Conservation (phyloP, 2,329 filamentous ascomycete genomes). For the Pseudogymnoascus sp. region DNA sequence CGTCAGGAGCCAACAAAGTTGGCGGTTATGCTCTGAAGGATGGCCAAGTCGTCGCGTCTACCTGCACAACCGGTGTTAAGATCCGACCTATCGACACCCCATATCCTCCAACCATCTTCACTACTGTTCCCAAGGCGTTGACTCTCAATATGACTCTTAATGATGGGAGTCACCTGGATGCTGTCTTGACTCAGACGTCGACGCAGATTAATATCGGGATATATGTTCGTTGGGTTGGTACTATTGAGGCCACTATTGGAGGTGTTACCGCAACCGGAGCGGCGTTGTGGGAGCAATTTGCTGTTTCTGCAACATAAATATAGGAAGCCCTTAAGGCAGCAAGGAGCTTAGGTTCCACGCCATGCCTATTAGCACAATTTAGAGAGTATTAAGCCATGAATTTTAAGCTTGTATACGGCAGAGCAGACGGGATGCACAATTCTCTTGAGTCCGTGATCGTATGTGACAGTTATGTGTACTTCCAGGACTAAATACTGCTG, state of each 20-base stretch:
- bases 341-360: no score
- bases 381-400: no score
- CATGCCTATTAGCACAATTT: no score
- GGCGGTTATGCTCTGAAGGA: not conserved
- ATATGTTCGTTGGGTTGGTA: slow-evolving; percentile 4
- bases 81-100: not conserved
- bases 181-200: not conserved
- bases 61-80: not conserved
- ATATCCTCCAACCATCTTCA: slow-evolving; percentile 4
- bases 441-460: no score
- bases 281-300: slow-evolving; percentile 5
- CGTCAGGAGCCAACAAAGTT: not conserved
- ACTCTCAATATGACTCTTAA: slow-evolving; percentile 8
- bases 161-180: slow-evolving; percentile 1
- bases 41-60: not conserved
- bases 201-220: not conserved
- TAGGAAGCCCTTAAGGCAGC: not conserved
- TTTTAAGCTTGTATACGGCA: no score
- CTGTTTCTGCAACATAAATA: not conserved
- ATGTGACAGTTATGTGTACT: not conserved
- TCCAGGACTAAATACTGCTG: no score
- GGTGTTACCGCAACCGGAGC: not conserved
- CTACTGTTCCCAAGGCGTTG: not conserved
- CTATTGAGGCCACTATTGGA: not conserved
- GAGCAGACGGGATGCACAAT: no score